Base-by-base conservation (phyloP, 108 stramenopile species). In the Cyclotella sp. region DNA sequence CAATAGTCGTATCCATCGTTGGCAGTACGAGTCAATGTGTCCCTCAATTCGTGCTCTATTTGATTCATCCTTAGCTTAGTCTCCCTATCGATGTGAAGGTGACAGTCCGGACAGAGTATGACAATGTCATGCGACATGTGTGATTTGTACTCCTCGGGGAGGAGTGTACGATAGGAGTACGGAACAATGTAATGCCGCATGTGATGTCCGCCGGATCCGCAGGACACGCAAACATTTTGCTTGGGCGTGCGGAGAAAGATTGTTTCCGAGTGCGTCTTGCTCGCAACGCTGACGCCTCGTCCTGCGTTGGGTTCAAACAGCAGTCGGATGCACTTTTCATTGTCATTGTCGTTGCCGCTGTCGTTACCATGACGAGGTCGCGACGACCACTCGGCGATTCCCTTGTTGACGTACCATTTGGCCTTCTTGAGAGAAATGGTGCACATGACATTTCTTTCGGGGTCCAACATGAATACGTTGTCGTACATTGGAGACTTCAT, bases 121-220 rank as follows among this genome's bases (percentile, higher is more conserved):
- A 93, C 95, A 29, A 93, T 80, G 73, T 95, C 95, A 81, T 93
- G 92, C 9, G 91, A 88, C 77, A 89, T 65, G 72, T 93, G 95
- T 9, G 90, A 85, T 62, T 95, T 95, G 87, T 87, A 95, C 45
- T 83, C 73, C 11, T 73, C 55, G 0, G 95, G 92, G 47, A 95
- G 73, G 19, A 89, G 53, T 0, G 72, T 67, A 11, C 92, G 86
- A 52, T 89, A 95, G 27, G 82, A 62, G 57, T 91, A 90, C 0
- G 95, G 95, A 19, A 95, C 92, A 53, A 95, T 84, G 75, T 92
- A 95, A 67, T 93, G 92, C 41, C 92, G 72, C 82, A 91, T 92
- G 34, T 83, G 78, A 42, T 88, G 65, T 30, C 65, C 73, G 29
- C 57, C 42, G 16, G 22, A 79, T 12, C 92, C 91, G 73, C 92